These are phyloP conservation scores for Gossypium schwendimanii DNA, from an alignment of 441 rosid species.

Conservation along the genomic window DNA sequence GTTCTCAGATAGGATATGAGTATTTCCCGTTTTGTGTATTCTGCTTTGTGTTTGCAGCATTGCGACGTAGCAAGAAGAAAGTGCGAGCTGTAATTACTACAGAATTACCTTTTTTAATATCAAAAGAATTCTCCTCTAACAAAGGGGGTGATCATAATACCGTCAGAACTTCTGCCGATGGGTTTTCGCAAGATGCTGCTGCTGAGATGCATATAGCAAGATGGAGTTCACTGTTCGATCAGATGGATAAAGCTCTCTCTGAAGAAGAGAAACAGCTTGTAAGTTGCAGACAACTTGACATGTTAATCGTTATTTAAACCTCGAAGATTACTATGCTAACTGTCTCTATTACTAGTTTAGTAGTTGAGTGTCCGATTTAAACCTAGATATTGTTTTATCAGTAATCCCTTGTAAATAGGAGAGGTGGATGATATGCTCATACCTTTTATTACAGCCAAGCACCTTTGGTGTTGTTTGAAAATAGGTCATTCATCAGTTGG, in stretches of 20 bases:
- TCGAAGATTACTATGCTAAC: background rate
- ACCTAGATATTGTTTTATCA: background rate
- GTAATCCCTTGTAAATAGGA: background rate
- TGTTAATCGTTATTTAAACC: background rate
- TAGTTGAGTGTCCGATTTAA: background rate
- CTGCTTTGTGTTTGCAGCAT: conserved; percentile 48
- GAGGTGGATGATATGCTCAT: background rate
- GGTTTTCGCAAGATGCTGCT: conserved; percentile 25
- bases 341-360: background rate
- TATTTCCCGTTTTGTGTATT: conserved; percentile 2
- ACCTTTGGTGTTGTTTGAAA: background rate
- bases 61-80: conserved; percentile 72
- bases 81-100: conserved; percentile 60
- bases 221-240: conserved; percentile 75
- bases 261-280: conserved; percentile 83
- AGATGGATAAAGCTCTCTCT: conserved; percentile 59
- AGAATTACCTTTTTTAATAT: conserved; percentile 65
- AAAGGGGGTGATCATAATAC: conserved; percentile 35
- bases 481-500: background rate
- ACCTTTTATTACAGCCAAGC: background rate
- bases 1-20: background rate
- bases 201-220: conserved; percentile 49
- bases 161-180: conserved; percentile 27
- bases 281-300: conserved; percentile 24
- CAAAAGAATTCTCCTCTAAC: conserved; percentile 50